phyloP scores from a whole-genome alignment of 257 asterid genomes.

The Plantago major region DNA sequence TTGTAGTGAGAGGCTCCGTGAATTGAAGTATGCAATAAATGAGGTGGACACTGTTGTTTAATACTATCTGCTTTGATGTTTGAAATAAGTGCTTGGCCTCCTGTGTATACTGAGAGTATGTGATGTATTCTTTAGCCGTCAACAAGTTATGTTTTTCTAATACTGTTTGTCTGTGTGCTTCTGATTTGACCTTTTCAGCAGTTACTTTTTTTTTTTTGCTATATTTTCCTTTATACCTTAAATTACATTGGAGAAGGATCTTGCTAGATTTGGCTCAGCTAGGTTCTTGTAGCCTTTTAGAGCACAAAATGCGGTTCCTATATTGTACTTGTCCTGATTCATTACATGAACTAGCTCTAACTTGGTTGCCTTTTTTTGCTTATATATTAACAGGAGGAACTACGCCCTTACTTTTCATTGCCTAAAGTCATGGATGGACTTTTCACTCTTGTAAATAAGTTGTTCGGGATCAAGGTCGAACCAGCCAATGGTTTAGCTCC shows the following conservation, averaged over 20 bases:
- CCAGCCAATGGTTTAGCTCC: slow-evolving; percentile 91
- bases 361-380: slow-evolving; percentile 15
- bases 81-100: not conserved
- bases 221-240: not conserved
- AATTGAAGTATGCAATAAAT: slow-evolving; percentile 78
- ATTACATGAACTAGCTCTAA: slow-evolving; percentile 15
- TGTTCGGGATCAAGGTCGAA: slow-evolving; percentile 66
- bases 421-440: slow-evolving; percentile 98
- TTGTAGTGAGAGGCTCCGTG: slow-evolving; percentile 99
- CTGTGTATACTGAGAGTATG: no score
- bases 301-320: not conserved
- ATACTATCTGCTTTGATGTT: slow-evolving; percentile 10
- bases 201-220: not conserved
- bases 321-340: not conserved
- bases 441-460: slow-evolving; percentile 72
- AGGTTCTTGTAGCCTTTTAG: slow-evolving; percentile 9
- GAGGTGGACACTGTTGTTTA: slow-evolving; percentile 45
- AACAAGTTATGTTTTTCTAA: no score
- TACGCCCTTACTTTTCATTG: slow-evolving; percentile 94
- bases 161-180: not conserved
- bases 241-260: slow-evolving; percentile 9
- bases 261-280: no score
- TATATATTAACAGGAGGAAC: slow-evolving; percentile 65
- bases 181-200: not conserved
- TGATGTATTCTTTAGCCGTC: no score